Evolutionary conservation across 83 land plant species (phyloP), one percentile per base, ranked within the genome.

Genomic region (Thuja plicata): DNA sequence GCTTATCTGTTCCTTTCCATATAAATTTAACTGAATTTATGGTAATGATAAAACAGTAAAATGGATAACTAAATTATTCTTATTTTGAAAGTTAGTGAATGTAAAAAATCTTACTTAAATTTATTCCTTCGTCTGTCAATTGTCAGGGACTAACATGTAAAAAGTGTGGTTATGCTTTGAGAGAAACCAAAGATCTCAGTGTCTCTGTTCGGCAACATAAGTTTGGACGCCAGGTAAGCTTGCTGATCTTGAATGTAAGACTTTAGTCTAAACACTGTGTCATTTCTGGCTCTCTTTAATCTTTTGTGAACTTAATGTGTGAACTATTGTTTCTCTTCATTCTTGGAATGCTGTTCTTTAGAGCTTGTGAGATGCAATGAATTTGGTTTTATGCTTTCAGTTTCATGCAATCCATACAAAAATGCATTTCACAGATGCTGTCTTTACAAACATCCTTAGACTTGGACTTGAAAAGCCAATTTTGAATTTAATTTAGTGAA

Each of bases 181-280:
- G 81, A 90, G 93, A 92, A 79, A 92, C 93, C 11, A 92, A 92
- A 87, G 91, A 92, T 88, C 89, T 92, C 57, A 92, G 93, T 81
- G 90, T 92, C 50, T 92, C 93, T 62, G 93, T 90, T 52, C 83
- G 93, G 77, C 89, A 90, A 74, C 93, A 92, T 78, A 92, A 92
- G 84, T 92, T 90, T 90, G 93, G 93, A 48, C 93, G 93, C 71
- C 91, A 92, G 93, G 92, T 90, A 88, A 38, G 8, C 35, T 83
- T 86, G 40, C 21, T 34, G 10, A 60, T 16, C 7, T 86, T 6
- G 34, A 17, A 34, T 52, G 43, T 38, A 16, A 30, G 3, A 70
- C 77, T 41, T 12, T 24, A 48, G 19, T 57, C 37, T 84, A 38
- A 57, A 48, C 5, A 24, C 17, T 48, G 13, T 48, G 50, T 84